phyloP scores from a whole-genome alignment of 164 flowering plant genomes.

The Brasenia schreberi region DNA sequence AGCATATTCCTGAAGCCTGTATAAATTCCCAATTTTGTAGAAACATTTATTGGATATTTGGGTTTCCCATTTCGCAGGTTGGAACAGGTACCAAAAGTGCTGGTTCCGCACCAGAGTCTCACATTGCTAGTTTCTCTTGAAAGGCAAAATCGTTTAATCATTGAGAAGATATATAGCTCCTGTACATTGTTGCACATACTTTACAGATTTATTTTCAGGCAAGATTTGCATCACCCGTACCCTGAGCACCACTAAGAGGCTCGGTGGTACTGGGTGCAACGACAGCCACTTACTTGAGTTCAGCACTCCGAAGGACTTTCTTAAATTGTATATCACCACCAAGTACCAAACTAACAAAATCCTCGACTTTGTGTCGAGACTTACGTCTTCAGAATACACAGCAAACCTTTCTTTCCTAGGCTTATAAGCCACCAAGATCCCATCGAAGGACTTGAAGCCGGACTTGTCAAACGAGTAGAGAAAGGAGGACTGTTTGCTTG shows the following conservation, averaged over 20 bases:
- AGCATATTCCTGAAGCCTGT: too few relatives aligned
- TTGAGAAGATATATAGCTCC: neutral
- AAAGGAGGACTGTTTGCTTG: slow-evolving; percentile 52
- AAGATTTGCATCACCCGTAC: neutral
- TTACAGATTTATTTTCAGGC: neutral
- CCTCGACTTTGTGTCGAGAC: slow-evolving; percentile 54
- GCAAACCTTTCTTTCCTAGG: slow-evolving; percentile 69
- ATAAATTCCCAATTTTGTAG: too few relatives aligned
- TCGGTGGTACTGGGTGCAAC: neutral
- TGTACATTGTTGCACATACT: neutral
- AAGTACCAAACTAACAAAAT: slow-evolving; percentile 53
- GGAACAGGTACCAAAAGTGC: too few relatives aligned
- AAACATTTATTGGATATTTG: too few relatives aligned
- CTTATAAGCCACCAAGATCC: slow-evolving; percentile 63
- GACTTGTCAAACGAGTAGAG: slow-evolving; percentile 51
- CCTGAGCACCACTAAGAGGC: neutral
- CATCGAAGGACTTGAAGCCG: slow-evolving; percentile 50
- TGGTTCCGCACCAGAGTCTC: too few relatives aligned
- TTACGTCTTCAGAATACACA: slow-evolving; percentile 26
- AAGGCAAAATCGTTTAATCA: too few relatives aligned
- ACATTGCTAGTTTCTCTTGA: too few relatives aligned
- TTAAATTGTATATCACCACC: slow-evolving; percentile 62
- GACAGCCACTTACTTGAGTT: slow-evolving; percentile 20
- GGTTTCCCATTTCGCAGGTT: too few relatives aligned
- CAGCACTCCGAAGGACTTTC: slow-evolving; percentile 48